Conservation (phyloP, 257 asterid genomes). For the Solanum peruvianum region DNA sequence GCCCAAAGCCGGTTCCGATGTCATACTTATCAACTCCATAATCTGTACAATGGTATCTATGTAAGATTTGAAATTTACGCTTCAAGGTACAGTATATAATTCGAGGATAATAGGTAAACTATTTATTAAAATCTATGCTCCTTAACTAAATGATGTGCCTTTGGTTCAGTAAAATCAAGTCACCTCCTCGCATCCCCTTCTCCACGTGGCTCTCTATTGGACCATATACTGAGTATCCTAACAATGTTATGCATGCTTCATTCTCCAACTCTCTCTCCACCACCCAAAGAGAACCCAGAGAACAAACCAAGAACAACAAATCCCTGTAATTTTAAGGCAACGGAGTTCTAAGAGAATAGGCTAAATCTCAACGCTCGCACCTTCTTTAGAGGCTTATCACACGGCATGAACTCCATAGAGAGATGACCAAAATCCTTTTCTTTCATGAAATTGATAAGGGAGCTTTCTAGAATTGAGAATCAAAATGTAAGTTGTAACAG, state of each 20-base stretch:
- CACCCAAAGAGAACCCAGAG: not conserved
- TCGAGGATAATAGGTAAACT: not conserved
- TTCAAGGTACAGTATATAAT: not conserved
- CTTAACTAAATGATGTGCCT: not conserved
- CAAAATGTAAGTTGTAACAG: not conserved
- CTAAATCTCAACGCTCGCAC: not conserved
- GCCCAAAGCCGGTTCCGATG: conserved; percentile 92
- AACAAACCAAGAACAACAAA: not conserved
- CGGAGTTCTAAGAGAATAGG: not conserved
- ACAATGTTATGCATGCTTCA: not conserved
- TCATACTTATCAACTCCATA: conserved; percentile 89
- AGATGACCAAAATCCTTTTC: not conserved
- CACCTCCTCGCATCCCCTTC: not conserved
- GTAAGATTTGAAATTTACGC: not conserved
- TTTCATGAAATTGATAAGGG: not conserved
- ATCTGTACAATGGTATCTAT: conserved; percentile 31
- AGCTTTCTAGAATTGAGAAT: not conserved
- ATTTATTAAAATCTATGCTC: not conserved
- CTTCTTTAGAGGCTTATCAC: not conserved
- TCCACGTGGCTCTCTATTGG: not conserved
- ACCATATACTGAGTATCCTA: not conserved
- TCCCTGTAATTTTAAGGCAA: not conserved
- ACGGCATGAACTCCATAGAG: not conserved
- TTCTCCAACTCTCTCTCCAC: not conserved
- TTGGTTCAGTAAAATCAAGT: not conserved